phyloP scores from a whole-genome alignment of 2,329 filamentous ascomycete genomes.

The Huntiella omanensis region DNA sequence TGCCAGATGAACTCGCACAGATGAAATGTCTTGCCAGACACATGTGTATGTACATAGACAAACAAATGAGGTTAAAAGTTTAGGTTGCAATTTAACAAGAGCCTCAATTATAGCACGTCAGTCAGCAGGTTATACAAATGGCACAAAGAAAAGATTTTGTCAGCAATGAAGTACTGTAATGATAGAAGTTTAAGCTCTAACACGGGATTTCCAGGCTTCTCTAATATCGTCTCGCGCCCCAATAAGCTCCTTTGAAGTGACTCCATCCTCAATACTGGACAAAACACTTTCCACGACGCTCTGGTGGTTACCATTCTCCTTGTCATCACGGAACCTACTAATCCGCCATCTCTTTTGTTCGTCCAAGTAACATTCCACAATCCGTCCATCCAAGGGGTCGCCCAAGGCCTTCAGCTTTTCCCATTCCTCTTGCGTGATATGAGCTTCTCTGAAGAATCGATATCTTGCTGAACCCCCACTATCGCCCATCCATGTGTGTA shows the following conservation, averaged over 20 bases:
- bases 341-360: conserved; percentile 60
- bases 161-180: too few species aligned
- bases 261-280: conserved; percentile 71
- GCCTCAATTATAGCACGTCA: too few species aligned
- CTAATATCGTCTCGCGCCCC: conserved; percentile 51
- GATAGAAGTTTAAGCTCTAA: too few species aligned
- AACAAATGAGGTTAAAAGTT: too few species aligned
- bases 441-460: conserved; percentile 45
- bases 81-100: too few species aligned
- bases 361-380: conserved; percentile 82
- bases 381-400: conserved; percentile 64
- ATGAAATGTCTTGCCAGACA: too few species aligned
- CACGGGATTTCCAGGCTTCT: conserved; percentile 56
- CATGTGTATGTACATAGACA: too few species aligned
- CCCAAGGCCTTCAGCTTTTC: conserved; percentile 54
- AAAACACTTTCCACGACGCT: conserved; percentile 70
- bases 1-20: too few species aligned
- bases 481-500: conserved; percentile 45
- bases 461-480: conserved; percentile 30
- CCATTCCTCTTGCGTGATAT: conserved; percentile 64
- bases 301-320: conserved; percentile 76
- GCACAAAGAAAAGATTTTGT: too few species aligned
- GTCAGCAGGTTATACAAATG: too few species aligned
- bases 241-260: conserved; percentile 66
- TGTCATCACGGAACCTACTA: conserved; percentile 83